Evolutionary conservation across 805 yeast genomes (phyloP).

Genomic region (Metschnikowia gelsemii): DNA sequence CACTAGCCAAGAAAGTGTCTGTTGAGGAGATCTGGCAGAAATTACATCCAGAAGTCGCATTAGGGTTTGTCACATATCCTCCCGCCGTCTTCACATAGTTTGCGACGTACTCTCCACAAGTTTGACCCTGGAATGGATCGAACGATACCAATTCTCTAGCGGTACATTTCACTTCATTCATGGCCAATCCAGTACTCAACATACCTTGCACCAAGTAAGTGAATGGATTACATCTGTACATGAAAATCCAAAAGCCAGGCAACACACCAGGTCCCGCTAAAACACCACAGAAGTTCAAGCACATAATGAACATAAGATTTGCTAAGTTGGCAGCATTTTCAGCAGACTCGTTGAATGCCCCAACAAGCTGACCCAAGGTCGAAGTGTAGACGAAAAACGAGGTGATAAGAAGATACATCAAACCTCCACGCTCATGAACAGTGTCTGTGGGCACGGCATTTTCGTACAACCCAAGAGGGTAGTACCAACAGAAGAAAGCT

Average conservation of each 20-base stretch:
- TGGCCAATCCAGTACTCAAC: slow-evolving; percentile 45
- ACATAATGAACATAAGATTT: slow-evolving; percentile 26
- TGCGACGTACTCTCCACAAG: slow-evolving; percentile 59
- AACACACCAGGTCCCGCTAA: slow-evolving; percentile 53
- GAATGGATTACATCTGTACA: slow-evolving; percentile 73
- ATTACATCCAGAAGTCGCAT: slow-evolving; percentile 54
- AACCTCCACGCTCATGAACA: slow-evolving; percentile 35
- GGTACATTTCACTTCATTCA: slow-evolving; percentile 50
- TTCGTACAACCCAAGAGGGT: slow-evolving; percentile 37
- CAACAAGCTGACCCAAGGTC: slow-evolving; percentile 26
- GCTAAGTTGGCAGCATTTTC: slow-evolving; percentile 29
- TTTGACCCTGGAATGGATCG: slow-evolving; percentile 52
- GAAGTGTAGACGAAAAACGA: slow-evolving; percentile 23
- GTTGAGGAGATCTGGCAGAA: slow-evolving; percentile 61
- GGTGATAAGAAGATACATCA: slow-evolving; percentile 34
- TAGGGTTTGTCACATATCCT: slow-evolving; percentile 61
- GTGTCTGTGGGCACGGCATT: slow-evolving; percentile 18
- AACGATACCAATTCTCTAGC: slow-evolving; percentile 28
- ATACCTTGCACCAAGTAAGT: slow-evolving; percentile 52
- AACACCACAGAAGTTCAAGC: slow-evolving; percentile 75
- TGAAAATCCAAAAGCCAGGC: slow-evolving; percentile 85
- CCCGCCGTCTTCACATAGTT: slow-evolving; percentile 39
- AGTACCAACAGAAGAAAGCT: slow-evolving; percentile 64
- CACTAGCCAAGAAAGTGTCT: slow-evolving; percentile 53
- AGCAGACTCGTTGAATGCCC: slow-evolving; percentile 24